phyloP scores from a whole-genome alignment of 2,329 filamentous ascomycete species.

The Nemania diffusa region DNA sequence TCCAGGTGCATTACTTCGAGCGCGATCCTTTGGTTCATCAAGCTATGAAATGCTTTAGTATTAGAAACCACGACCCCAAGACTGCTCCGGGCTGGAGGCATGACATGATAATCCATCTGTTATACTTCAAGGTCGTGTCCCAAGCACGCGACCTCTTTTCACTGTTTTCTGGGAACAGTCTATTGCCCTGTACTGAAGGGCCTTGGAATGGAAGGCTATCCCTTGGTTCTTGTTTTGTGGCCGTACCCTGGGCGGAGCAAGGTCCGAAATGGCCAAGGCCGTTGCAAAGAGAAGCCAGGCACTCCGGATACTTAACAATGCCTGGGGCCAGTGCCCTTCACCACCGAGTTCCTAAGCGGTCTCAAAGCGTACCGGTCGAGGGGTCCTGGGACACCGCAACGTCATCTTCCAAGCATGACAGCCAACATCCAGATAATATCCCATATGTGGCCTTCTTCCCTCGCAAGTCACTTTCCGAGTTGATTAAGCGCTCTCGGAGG shows the following conservation, averaged over 20 bases:
- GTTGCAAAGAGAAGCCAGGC: not conserved
- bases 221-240: slow-evolving; percentile 36
- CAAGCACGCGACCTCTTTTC: slow-evolving; percentile 30
- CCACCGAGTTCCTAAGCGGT: slow-evolving; percentile 28
- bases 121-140: slow-evolving; percentile 21
- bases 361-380: slow-evolving; percentile 38
- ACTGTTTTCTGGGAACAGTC: slow-evolving; percentile 41
- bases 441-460: slow-evolving; percentile 41
- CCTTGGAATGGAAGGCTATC: slow-evolving; percentile 51
- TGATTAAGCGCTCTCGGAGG: slow-evolving; percentile 49
- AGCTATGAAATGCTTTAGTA: not conserved
- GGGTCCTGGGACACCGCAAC: slow-evolving; percentile 31
- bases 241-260: not conserved
- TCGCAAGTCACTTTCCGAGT: slow-evolving; percentile 42
- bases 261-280: not conserved
- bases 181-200: slow-evolving; percentile 53
- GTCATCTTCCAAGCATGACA: not conserved
- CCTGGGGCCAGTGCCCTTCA: not conserved
- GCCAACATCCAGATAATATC: not conserved
- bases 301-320: slow-evolving; percentile 2
- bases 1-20: slow-evolving; percentile 22
- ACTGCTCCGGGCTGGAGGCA: slow-evolving; percentile 34
- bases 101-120: slow-evolving; percentile 39
- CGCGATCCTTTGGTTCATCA: slow-evolving; percentile 23
- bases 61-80: not conserved